phyloP scores from a whole-genome alignment of 2,329 filamentous ascomycete species.

The Trichoderma harzianum region DNA sequence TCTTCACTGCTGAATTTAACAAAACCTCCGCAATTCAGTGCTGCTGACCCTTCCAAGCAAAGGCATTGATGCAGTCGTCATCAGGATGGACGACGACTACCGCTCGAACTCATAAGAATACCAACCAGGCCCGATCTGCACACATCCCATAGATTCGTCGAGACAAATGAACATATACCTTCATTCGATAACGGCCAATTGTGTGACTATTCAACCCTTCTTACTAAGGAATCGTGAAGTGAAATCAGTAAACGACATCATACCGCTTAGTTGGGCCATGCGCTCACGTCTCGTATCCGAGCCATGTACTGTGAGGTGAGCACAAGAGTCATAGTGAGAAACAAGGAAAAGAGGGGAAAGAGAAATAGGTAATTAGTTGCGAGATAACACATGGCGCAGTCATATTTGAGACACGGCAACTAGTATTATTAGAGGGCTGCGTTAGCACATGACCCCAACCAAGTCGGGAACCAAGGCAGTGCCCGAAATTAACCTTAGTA shows the following conservation, averaged over 20 bases:
- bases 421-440: neutral
- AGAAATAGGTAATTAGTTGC: neutral
- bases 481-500: neutral
- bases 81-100: neutral
- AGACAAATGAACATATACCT: neutral
- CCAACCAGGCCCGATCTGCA: neutral
- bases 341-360: neutral
- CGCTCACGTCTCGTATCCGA: neutral
- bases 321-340: neutral
- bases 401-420: neutral
- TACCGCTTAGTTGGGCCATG: neutral
- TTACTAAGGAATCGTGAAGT: neutral
- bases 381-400: neutral
- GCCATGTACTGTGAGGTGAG: neutral
- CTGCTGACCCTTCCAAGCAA: accelerated
- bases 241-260: neutral
- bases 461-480: neutral
- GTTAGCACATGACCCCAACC: neutral
- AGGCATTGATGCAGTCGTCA: neutral
- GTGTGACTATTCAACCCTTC: neutral
- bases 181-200: neutral
- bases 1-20: accelerated
- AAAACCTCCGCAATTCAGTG: accelerated
- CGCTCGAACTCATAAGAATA: neutral
- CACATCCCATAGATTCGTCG: neutral